phyloP scores from a whole-genome alignment of 177 flowering plant species.

The Vitis hybrid region DNA sequence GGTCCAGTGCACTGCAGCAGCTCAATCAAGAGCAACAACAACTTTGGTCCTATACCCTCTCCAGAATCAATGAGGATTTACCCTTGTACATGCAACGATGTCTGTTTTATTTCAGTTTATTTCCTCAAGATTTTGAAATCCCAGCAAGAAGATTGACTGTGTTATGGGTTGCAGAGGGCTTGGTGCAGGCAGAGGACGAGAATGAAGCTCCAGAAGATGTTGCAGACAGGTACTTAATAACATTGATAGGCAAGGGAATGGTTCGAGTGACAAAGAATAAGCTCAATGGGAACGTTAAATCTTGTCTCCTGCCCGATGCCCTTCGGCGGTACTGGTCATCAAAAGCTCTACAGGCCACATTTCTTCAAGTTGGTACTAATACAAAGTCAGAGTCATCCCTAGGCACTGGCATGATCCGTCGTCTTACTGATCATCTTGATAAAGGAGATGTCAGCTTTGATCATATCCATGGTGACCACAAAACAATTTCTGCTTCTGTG shows the following conservation, averaged over 20 bases:
- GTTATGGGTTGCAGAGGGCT: slow-evolving; percentile 14
- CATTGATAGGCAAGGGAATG: too few species aligned
- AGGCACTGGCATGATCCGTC: too few species aligned
- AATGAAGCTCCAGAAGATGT: neutral
- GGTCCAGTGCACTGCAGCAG: too few species aligned
- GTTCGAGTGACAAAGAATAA: too few species aligned
- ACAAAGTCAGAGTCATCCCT: too few species aligned
- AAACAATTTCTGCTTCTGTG: too few species aligned
- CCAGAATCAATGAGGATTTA: neutral
- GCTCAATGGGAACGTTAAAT: neutral
- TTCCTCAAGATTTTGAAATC: neutral
- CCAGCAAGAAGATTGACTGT: slow-evolving; percentile 2
- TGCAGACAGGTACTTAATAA: neutral
- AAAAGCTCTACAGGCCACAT: too few species aligned
- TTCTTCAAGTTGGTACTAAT: too few species aligned
- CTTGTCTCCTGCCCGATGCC: slow-evolving; percentile 14
- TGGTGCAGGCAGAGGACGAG: neutral
- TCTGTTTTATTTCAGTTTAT: neutral
- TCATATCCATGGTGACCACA: too few species aligned
- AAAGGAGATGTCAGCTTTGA: too few species aligned
- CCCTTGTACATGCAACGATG: neutral
- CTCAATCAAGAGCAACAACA: too few species aligned
- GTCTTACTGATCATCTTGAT: too few species aligned
- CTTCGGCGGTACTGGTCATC: slow-evolving; percentile 1
- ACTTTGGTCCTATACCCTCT: neutral